Evolutionary conservation across 2,329 filamentous ascomycete species (phyloP), one percentile per base, ranked within the genome.

Genomic region (Calonectria hawksworthii): DNA sequence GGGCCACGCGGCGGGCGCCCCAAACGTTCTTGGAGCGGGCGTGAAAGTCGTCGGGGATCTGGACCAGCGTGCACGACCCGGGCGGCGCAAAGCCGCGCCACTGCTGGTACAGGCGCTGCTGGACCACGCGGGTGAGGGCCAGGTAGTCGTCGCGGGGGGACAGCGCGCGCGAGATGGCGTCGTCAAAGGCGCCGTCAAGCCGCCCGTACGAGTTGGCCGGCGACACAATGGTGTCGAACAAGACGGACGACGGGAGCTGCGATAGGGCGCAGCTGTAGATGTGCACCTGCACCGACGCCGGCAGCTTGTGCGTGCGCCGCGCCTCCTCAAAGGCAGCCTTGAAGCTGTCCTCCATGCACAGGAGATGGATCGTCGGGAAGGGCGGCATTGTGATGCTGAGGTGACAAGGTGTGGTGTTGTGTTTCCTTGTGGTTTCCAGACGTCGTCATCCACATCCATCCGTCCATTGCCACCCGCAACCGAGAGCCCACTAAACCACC

Each of bases 151-250:
- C 56, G 68, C 56, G 56, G 21, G 68, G 68, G 6, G 56, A 64
- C 34, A 70, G 34, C 18, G 56, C 68, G 32, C 68, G 68, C 32
- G 68, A 70, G 47, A 70, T 70, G 56, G 68, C 89, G 77, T 89
- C 87, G 83, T 90, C 89, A 76, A 90, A 91, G 74, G 85, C 87
- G 63, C 90, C 89, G 79, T 91, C 89, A 3, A 91, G 85, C 8
- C 86, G 85, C 67, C 85, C 89, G 80, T 90, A 90, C 8, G 88
- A 90, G 80, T 90, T 90, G 65, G 89, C 88, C 1, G 89, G 89
- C 4, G 89, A 90, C 44, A 90, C 88, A 66, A 90, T 83, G 32
- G 87, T 82, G 79, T 90, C 86, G 80, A 89, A 89, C 38, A 81
- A 81, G 14, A 84, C 78, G 1, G 75, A 70, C 0, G 79, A 14